phyloP scores from a whole-genome alignment of 2,329 filamentous ascomycete genomes.

The Lasiodiplodia citricola region DNA sequence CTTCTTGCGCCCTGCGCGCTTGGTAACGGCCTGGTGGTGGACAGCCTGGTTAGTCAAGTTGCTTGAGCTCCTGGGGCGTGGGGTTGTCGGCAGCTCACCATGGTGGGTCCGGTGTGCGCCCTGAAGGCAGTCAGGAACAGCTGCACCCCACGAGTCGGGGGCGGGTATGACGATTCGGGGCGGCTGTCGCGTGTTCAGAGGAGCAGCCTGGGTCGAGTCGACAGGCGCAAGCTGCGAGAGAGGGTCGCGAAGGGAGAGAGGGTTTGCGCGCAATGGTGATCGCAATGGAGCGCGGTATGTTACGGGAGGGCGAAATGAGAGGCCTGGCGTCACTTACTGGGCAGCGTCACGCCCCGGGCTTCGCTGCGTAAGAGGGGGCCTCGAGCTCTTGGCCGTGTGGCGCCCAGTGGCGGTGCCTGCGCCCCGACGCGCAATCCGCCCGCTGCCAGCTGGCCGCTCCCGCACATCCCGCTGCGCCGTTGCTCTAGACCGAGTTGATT shows the following conservation, averaged over 20 bases:
- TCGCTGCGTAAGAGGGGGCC: slow-evolving; percentile 9
- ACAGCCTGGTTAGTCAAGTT: neutral
- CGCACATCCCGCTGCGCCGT: slow-evolving; percentile 20
- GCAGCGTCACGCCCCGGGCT: slow-evolving; percentile 24
- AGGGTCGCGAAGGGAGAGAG: slow-evolving; percentile 8
- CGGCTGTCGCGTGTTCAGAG: slow-evolving; percentile 3
- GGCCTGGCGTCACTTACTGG: slow-evolving; percentile 24
- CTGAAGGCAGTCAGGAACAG: slow-evolving; percentile 26
- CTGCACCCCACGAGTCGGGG: slow-evolving; percentile 23
- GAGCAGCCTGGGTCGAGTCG: slow-evolving; percentile 5
- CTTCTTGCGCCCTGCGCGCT: slow-evolving; percentile 64
- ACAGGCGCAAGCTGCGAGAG: neutral
- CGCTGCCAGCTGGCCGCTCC: slow-evolving; percentile 17
- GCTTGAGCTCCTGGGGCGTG: neutral
- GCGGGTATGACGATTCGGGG: slow-evolving; percentile 11
- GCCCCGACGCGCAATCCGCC: slow-evolving; percentile 20
- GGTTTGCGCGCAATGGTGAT: slow-evolving; percentile 26
- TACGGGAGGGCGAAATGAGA: slow-evolving; percentile 26
- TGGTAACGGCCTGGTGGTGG: slow-evolving; percentile 58
- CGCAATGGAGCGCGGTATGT: slow-evolving; percentile 25
- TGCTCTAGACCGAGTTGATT: neutral
- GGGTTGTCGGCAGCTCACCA: slow-evolving; percentile 23
- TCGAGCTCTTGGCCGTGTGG: slow-evolving; percentile 9
- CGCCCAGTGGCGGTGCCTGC: slow-evolving; percentile 15
- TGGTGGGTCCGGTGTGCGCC: slow-evolving; percentile 25